Evolutionary conservation across 2,329 filamentous ascomycete genomes (phyloP).

Genomic region (Bipolaris oryzae): DNA sequence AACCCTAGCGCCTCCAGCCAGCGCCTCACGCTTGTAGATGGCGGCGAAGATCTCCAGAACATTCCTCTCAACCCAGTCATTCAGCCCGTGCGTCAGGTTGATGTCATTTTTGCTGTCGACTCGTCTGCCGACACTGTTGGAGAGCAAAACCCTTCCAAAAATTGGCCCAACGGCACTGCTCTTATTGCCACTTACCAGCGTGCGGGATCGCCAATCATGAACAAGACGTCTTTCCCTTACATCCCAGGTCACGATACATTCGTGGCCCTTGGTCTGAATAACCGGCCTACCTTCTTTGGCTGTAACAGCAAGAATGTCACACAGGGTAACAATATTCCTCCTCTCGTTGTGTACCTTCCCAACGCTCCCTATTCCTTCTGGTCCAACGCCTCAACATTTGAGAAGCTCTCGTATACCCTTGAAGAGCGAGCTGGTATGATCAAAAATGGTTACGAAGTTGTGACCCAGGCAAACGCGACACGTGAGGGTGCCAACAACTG

Average conservation of each 20-base stretch:
- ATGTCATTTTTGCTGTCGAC: constrained; percentile 82
- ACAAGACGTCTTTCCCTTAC: constrained; percentile 73
- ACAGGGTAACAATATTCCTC: constrained; percentile 54
- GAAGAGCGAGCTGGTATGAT: constrained; percentile 78
- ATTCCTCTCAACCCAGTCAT: constrained; percentile 79
- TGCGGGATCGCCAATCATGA: constrained; percentile 63
- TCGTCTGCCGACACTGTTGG: constrained; percentile 72
- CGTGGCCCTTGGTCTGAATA: constrained; percentile 76
- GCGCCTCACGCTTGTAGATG: constrained; percentile 75
- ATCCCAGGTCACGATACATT: constrained; percentile 79
- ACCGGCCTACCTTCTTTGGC: constrained; percentile 78
- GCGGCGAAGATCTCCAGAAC: constrained; percentile 78
- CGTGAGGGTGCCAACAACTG: constrained; percentile 67
- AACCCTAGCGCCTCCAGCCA: constrained; percentile 62
- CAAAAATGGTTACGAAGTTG: constrained; percentile 82
- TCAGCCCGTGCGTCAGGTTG: constrained; percentile 72
- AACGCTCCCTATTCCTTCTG: constrained; percentile 78
- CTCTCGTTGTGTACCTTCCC: constrained; percentile 85
- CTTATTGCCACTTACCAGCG: constrained; percentile 76
- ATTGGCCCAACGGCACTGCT: constrained; percentile 79
- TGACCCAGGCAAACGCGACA: constrained; percentile 81
- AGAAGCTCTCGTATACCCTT: constrained; percentile 65
- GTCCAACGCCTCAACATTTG: constrained; percentile 81
- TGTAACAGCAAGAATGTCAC: constrained; percentile 72
- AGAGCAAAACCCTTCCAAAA: constrained; percentile 42